Evolutionary conservation across 305 asterid species (phyloP), one percentile per base, ranked within the genome.

Genomic region (Fraxinus xanthoxyloides): DNA sequence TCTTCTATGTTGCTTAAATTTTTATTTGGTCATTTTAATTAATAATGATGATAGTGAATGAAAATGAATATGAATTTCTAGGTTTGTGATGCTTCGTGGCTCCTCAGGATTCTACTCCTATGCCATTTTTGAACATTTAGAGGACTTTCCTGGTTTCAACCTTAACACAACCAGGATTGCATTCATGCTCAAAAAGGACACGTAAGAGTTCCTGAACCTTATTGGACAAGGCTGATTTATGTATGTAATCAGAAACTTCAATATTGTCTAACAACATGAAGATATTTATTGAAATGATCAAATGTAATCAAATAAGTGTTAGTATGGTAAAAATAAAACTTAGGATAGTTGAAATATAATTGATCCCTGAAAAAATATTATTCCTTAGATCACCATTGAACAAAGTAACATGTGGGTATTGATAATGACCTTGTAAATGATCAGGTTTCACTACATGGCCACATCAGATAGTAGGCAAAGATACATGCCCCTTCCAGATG

Each of bases 61-160:
- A 63, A 79, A 69, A 81, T 3, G 75, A 69, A 12, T 81, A 67
- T 63, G 32, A 59, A 26, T 82, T 76, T 86, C 54, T 84, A 93
- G 98, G 93, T 93, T 90, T 81, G 82, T 93, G 51, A 81, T 93
- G 91, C 95, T 93, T 79, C 91, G 90, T 10, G 95, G 87, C 17
- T 90, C 86, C 24, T 85, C 95, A 0, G 98, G 98, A n/a, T 92
- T 93, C 90, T 93, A 92, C 78, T 89, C 95, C 28, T 93, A 93
- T 75, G 97, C 98, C 77, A 93, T 92, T 79, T 93, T 87, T 30
- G 97, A 93, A 72, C 95, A 92, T 80, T 80, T 65, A 43, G 85
- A 89, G 76, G 92, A 88, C 10, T 85, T 84, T 88, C 98, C 97
- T 69, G 98, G 91, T 86, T 92, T 92, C 90, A 79, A 92, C 85